Conservation (phyloP, 306 rosid species). For the Trichosanthes cucumerina region DNA sequence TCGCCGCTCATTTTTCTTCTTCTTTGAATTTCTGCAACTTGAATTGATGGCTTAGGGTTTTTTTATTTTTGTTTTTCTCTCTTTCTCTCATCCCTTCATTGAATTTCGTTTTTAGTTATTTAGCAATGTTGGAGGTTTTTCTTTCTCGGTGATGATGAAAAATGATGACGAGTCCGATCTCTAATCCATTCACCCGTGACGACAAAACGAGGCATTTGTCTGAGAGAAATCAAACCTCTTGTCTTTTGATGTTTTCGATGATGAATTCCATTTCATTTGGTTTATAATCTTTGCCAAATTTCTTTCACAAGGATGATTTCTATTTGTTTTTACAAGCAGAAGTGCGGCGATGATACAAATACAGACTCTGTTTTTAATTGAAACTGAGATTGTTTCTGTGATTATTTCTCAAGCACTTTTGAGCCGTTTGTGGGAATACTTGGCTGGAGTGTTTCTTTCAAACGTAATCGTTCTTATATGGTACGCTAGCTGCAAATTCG, state of each 20-base stretch:
- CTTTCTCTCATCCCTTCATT: neutral
- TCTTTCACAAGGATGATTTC: neutral
- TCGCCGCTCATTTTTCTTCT: neutral
- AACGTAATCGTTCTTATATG: too few species aligned
- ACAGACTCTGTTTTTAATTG: neutral
- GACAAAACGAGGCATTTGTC: conserved; percentile 31
- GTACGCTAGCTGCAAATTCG: too few species aligned
- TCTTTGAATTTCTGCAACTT: neutral
- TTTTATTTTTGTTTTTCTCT: too few species aligned
- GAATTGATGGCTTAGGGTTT: neutral
- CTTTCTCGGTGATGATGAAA: conserved; percentile 23
- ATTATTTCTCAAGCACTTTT: conserved; percentile 16
- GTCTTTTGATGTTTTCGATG: neutral
- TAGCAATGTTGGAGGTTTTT: neutral
- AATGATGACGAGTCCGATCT: conserved; percentile 28
- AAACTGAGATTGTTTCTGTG: conserved; percentile 6
- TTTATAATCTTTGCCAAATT: neutral
- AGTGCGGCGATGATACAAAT: conserved; percentile 9
- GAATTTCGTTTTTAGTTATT: neutral
- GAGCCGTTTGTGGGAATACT: neutral
- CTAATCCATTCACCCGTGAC: conserved; percentile 21
- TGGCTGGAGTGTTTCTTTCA: too few species aligned
- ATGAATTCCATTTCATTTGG: neutral
- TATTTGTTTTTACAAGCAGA: neutral
- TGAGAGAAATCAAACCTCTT: conserved; percentile 14